Percentiles rank a stretch among this genome's conserved stretches.
These are phyloP conservation scores for Trichoderma gamsii DNA, from an alignment of 495 filamentous ascomycete species.

Conservation along the genomic window DNA sequence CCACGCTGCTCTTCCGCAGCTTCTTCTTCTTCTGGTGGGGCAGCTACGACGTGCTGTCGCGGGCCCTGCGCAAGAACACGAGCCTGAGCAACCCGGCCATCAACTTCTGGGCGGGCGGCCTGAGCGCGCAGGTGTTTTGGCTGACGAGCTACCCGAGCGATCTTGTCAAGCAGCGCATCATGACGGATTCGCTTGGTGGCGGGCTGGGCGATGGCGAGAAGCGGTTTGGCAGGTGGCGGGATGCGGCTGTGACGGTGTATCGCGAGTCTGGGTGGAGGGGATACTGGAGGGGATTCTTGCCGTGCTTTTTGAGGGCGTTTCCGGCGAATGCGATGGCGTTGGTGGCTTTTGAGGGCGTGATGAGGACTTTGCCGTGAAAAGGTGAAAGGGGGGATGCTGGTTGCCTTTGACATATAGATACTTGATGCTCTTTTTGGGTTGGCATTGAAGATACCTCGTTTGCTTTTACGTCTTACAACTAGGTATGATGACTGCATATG, in stretches of 20 bases:
- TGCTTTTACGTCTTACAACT: not conserved
- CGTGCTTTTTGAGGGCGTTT: conserved; percentile 90
- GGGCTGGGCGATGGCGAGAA: conserved; percentile 60
- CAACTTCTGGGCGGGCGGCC: conserved; percentile 95
- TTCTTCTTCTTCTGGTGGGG: conserved; percentile 99
- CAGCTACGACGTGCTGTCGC: conserved; percentile 76
- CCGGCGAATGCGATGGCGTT: conserved; percentile 94
- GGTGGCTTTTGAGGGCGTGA: conserved; percentile 86
- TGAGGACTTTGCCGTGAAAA: conserved; percentile 61
- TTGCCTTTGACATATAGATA: no score
- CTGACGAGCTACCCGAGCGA: conserved; percentile 84
- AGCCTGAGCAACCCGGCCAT: conserved; percentile 68
- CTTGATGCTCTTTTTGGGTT: not conserved
- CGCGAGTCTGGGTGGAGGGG: conserved; percentile 66
- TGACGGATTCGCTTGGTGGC: conserved; percentile 83
- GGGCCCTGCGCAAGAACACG: conserved; percentile 58
- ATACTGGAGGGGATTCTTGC: conserved; percentile 90
- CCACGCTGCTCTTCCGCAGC: conserved; percentile 81
- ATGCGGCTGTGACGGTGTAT: conserved; percentile 73
- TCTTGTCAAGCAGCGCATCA: conserved; percentile 95
- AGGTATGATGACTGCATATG: not conserved
- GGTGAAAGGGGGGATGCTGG: not conserved
- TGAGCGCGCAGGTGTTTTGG: conserved; percentile 93
- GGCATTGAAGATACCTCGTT: not conserved
- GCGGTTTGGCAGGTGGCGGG: conserved; percentile 68